A percentile compares a stretch with the other conserved stretches of the same genome.
Conservation (phyloP, 176 grass and related monocot genomes). For the Dendrocalamus sinicus region DNA sequence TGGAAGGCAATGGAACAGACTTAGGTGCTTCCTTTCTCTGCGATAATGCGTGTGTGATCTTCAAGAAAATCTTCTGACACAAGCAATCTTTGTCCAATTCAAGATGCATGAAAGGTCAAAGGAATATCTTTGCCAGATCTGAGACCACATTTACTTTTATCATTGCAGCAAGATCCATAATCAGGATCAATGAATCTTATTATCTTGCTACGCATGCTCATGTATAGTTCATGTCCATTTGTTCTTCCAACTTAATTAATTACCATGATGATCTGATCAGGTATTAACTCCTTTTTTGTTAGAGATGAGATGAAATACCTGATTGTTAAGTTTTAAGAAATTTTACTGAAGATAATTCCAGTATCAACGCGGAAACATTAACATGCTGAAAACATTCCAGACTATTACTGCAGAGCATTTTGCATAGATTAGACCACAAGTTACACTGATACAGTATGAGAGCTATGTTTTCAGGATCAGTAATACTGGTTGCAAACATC, state of each 20-base stretch:
- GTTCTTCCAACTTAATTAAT: background rate
- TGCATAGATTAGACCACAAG: constrained; percentile 3
- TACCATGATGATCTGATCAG: constrained; percentile 18
- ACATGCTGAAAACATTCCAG: background rate
- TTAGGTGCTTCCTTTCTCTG: constrained; percentile 26
- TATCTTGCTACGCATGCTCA: constrained; percentile 28
- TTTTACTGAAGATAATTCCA: background rate
- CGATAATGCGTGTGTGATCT: constrained; percentile 37
- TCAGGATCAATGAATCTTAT: constrained; percentile 42
- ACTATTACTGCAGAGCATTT: background rate
- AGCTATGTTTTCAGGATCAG: background rate
- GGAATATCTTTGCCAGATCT: constrained; percentile 56
- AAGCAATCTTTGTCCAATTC: constrained; percentile 51
- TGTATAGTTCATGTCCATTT: constrained; percentile 34
- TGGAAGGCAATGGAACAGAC: constrained; percentile 36
- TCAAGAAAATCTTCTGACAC: constrained; percentile 56
- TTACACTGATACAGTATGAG: background rate
- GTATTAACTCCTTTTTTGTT: background rate
- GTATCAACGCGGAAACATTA: background rate
- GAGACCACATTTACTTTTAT: constrained; percentile 43
- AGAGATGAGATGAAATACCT: constrained; percentile 2
- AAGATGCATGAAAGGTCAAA: constrained; percentile 48
- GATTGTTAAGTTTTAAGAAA: constrained; percentile 1
- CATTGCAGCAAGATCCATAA: constrained; percentile 37
- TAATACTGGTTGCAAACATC: background rate